Evolutionary conservation across 345 rosid species (phyloP), one percentile per base, ranked within the genome.

Genomic region (Trapa bicornis): DNA sequence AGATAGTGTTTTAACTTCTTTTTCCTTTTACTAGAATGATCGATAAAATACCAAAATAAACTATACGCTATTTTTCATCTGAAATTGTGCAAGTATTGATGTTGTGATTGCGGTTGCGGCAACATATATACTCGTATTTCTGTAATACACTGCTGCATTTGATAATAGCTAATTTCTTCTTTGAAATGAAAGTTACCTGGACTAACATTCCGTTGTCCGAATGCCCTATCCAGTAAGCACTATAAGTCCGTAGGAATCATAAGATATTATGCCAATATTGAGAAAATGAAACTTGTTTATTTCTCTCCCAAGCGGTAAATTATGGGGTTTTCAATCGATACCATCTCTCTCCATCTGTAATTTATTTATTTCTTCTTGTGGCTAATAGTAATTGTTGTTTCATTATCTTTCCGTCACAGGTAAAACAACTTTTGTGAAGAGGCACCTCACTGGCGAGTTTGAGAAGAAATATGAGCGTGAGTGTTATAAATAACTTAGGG

Each of bases 391-490:
- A 6, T n/a, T 9, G 5, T 6, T 41, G 47, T 42, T 43, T 14
- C 9, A 33, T 64, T 4, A 36, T 39, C 16, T 14, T 17, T 32
- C 35, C 67, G 65, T 16, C 16, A 11, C 56, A 37, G 80, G 83
- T 22, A 80, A 80, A 50, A 80, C 83, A 1, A 80, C 83, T 29
- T 80, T 80, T 62, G 83, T 80, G 67, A 80, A 77, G 75, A 77
- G 79, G 73, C 83, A 80, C 77, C 71, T 74, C 10, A 80, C 83
- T 1, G 83, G 83, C 43, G 80, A 80, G 74, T 80, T 80, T 62
- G 83, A 80, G 76, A 80, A 77, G 77, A 80, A 76, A 75, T 80
- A 80, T 56, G 81, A 80, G 68, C 84, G 84, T 80, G 47, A 45
- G 84, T 69, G 16, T 47, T 61, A 17, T 5, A 4, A 35, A 22